Evolutionary conservation across 164 flowering plant species (phyloP), one percentile per base, ranked within the genome.

Genomic region (Paratinospora sagittata): DNA sequence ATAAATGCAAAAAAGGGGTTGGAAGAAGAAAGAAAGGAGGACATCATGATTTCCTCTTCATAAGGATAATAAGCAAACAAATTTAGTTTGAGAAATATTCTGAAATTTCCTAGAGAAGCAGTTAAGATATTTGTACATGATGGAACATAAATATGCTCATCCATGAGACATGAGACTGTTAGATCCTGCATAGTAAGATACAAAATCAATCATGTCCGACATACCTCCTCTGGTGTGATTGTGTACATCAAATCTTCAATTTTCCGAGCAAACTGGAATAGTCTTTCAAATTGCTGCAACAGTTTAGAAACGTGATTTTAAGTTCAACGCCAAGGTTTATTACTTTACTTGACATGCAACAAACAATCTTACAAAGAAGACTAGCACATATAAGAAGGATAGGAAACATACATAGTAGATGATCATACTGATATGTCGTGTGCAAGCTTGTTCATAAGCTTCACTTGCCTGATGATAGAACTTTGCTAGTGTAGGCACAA

Each of bases 401-500:
- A 41, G 21, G 21, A 23, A 52, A 75, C 82, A 81, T 78, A 96
- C 98, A 78, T 77, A 77, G 79, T 84, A 93, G 73, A 96, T 96
- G 67, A 96, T 93, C 87, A 85, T 83, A 80, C 82, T 91, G 77
- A 96, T 91, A 80, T 89, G 90, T 19, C 95, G 93, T 47, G 91
- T 87, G 78, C 99, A 96, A 76, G 99, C 97, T 84, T 90, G 96
- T 77, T 96, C 99, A 85, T 93, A 96, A 52, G 90, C 76, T 84
- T 96, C 98, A 81, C 98, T 96, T 45, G 99, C 98, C 82, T 91
- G 95, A 81, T 96, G 99, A 80, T 93, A 96, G 72, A 91, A 96
- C 75, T 96, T 96, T 57, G 99, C 99, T 69, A 96, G 82, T 14
- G 92, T 93, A 34, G 96, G 96, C 75, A 96, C 98, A 74, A 89